These are phyloP conservation scores for Plasmodium gonderi DNA, from an alignment of 169 alveolate genomes.

Conservation along the genomic window DNA sequence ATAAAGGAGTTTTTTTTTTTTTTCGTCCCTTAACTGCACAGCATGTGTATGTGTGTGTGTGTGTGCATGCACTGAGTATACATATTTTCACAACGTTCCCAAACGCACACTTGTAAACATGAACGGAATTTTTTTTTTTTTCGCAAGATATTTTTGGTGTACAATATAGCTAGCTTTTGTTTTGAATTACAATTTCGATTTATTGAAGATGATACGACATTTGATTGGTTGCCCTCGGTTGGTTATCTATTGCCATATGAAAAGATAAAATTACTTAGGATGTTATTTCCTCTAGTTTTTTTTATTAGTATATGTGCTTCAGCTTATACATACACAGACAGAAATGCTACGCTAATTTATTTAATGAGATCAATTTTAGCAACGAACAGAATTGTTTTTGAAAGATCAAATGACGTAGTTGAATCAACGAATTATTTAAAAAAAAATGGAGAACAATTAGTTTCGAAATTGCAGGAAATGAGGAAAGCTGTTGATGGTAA, in stretches of 20 bases:
- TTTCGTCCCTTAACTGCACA: too few relatives aligned
- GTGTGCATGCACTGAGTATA: too few relatives aligned
- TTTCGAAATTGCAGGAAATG: slow-evolving; percentile 57
- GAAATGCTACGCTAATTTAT: slow-evolving; percentile 52
- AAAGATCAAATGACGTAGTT: slow-evolving; percentile 58
- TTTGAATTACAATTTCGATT: slow-evolving; percentile 71
- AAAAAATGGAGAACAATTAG: slow-evolving; percentile 40
- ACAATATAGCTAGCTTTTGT: slow-evolving; percentile 72
- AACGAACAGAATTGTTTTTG: slow-evolving; percentile 58
- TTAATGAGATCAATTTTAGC: slow-evolving; percentile 71
- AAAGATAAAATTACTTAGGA: slow-evolving; percentile 58
- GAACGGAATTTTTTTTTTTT: neutral
- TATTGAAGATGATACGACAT: slow-evolving; percentile 73
- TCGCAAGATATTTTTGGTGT: slow-evolving; percentile 59
- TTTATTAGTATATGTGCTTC: slow-evolving; percentile 62
- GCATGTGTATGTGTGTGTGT: neutral
- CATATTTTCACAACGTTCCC: too few relatives aligned
- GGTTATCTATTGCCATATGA: slow-evolving; percentile 72
- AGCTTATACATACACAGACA: slow-evolving; percentile 62
- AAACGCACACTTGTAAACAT: neutral
- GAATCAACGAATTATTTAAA: slow-evolving; percentile 67
- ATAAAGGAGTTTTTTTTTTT: neutral
- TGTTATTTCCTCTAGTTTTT: slow-evolving; percentile 61
- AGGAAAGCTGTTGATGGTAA: slow-evolving; percentile 21
- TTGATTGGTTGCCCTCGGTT: slow-evolving; percentile 67